These are phyloP conservation scores for Rhizopogon vinicolor DNA, from an alignment of 768 basidiomycete species.

Conservation along the genomic window DNA sequence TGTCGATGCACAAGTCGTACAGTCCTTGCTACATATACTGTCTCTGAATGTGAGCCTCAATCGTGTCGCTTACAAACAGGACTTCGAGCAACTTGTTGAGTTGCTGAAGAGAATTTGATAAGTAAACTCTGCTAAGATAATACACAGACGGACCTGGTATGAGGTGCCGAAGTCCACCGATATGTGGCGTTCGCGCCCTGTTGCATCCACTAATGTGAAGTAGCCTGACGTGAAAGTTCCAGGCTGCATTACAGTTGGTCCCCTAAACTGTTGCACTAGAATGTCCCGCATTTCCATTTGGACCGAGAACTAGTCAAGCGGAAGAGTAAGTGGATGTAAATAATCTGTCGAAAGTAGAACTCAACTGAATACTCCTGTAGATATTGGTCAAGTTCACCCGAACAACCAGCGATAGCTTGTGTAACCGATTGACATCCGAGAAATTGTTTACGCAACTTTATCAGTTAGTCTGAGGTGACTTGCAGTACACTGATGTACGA, in stretches of 20 bases:
- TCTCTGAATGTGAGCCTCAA: conserved; percentile 18
- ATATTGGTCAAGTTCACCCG: background rate
- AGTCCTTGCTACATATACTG: conserved; percentile 19
- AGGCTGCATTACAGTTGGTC: conserved; percentile 17
- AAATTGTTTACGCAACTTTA: background rate
- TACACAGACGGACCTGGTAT: conserved; percentile 12
- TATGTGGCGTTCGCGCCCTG: conserved; percentile 14
- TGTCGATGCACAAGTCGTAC: conserved; percentile 17
- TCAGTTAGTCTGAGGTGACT: background rate
- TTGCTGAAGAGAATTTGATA: conserved; percentile 10
- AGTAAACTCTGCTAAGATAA: background rate
- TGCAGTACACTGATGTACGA: background rate
- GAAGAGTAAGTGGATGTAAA: background rate
- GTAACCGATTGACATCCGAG: background rate
- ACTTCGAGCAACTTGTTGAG: background rate
- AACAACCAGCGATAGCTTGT: background rate
- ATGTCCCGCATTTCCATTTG: background rate
- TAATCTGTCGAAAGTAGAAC: background rate
- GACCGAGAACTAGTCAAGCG: background rate
- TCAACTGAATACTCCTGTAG: background rate
- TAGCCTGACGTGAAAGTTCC: conserved; percentile 6
- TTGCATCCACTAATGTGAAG: conserved; percentile 9
- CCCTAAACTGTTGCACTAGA: conserved; percentile 4
- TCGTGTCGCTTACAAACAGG: too few species aligned
- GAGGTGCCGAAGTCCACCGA: conserved; percentile 19